Evolutionary conservation across 2,329 filamentous ascomycete genomes (phyloP), one percentile per base, ranked within the genome.

Genomic region (Mycosphaerella sp.): DNA sequence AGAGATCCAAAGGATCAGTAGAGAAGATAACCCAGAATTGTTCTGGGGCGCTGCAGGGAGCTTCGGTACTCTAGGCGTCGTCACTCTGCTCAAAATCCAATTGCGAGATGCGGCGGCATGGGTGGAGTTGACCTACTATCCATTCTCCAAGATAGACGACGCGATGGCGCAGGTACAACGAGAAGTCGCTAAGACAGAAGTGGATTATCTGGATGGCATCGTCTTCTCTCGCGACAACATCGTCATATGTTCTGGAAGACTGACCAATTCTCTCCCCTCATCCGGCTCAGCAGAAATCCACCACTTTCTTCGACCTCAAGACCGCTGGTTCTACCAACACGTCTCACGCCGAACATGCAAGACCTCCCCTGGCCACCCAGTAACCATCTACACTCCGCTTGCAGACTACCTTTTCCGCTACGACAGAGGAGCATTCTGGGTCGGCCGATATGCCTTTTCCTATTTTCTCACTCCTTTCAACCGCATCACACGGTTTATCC

Each of bases 311-410:
- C 71, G 77, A 9, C 70, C 77, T 0, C 66, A 65, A 3, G 85
- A 89, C 57, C 80, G 82, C 0, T 89, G 85, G 86, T 87, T 87
- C 63, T 89, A 87, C 53, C 70, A 88, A 2, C 84, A 86, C 57
- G 84, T 79, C 1, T 68, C 79, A 56, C 66, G 73, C 8, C 53
- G 46, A 16, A 58, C 54, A 16, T 53, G 13, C 16, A 50, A 28
- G 9, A 37, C 4, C 21, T 17, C 16, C 9, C 51, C 51, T 34
- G 42, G 25, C 12, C 48, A 40, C 36, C 39, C 43, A 18, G 40
- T 52, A 7, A 58, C 21, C 35, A 53, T 54, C 17, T 50, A 64
- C 1, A 70, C 78, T 1, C 76, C 76, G 0, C 59, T 77, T 0
- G 64, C 68, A 6, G 75, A 79, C 41, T 82, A 82, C 57, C 69